Base-by-base conservation (phyloP, 176 grass and related monocot species). In the Poa annua region DNA sequence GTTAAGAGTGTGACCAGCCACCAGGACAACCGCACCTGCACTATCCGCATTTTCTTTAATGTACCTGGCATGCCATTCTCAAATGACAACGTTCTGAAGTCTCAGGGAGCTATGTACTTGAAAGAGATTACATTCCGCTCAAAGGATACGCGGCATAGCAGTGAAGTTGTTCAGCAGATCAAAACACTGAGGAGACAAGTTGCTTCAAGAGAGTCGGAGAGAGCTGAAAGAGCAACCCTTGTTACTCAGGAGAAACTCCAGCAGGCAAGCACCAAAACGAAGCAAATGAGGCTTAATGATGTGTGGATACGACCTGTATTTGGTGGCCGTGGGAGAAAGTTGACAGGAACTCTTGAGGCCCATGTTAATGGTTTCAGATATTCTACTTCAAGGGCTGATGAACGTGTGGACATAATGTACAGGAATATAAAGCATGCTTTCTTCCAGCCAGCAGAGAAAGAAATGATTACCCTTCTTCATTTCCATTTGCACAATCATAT, bases 191-290 rank as follows among this genome's bases (percentile, higher is more conserved):
- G 71, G 71, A 74, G 71, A 26, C 71, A 74, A 20, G 71, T 74
- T 33, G 38, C 86, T 74, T 91, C 86, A 11, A 80, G 86, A 77
- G 92, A 94, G 83, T 94, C 84, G 3, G 89, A 94, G 64, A 90
- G 89, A 84, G 92, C 89, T 76, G 84, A 82, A 77, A 94, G 92
- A 50, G 92, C 92, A 5, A 94, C 83, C 59, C 83, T 94, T 75
- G 92, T 94, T 71, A 87, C 75, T 35, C 92, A 94, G 88, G 89
- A 94, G 77, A 91, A 84, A 66, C 86, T 94, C n/a, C 86, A 89
- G 71, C 76, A 39, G 64, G 49, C 47, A 26, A 68, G 88, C 70
- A 19, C 34, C 47, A 90, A 64, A 61, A 51, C 71, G 8, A 74
- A 74, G 71, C 71, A 74, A 80, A 86, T 76, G 79, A 80, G 55